Evolutionary conservation across 345 rosid species (phyloP), one percentile per base, ranked within the genome.

Genomic region (Populus nigra): DNA sequence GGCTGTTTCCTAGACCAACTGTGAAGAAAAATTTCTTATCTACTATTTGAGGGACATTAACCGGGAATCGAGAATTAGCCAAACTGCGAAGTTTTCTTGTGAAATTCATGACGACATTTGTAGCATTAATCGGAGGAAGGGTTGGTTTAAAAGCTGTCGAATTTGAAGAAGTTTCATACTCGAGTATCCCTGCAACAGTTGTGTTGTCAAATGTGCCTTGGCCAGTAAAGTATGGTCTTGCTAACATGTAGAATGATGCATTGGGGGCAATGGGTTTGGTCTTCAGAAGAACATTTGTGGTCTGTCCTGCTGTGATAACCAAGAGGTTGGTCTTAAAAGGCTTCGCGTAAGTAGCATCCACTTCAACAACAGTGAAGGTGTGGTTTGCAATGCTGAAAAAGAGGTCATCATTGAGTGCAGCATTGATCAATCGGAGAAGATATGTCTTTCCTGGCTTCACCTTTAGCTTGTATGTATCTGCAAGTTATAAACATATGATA

Each of bases 321-420:
- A 91, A 69, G 7, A 77, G 27, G 25, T 83, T 69, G n/a, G 93
- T 89, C 49, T 79, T 45, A 72, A 92, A 91, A 43, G 98, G 98
- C 82, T 94, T 90, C 29, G 90, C 84, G 31, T 94, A 94, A 68
- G 5, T 13, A 2, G 98, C 96, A 61, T 91, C 97, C n/a, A 92
- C 93, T 84, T 92, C 96, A 1, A 91, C 91, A 11, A 91, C 88
- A 0, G 91, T 90, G 13, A 92, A 50, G 43, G 77, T 86, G 78
- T 90, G 97, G 78, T 91, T 88, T 62, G 96, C 97, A 69, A 92
- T 89, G 79, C 88, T 85, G 85, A 94, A 90, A 83, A 90, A 94
- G 72, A 91, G 87, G 23, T 92, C 97, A 43, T 86, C 90, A 74
- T 91, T 85, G 79, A 92, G 93, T 39, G 93, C 94, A 86, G 89